phyloP scores from a whole-genome alignment of 148 eudicot species.

The Rhododendron griersonianum region DNA sequence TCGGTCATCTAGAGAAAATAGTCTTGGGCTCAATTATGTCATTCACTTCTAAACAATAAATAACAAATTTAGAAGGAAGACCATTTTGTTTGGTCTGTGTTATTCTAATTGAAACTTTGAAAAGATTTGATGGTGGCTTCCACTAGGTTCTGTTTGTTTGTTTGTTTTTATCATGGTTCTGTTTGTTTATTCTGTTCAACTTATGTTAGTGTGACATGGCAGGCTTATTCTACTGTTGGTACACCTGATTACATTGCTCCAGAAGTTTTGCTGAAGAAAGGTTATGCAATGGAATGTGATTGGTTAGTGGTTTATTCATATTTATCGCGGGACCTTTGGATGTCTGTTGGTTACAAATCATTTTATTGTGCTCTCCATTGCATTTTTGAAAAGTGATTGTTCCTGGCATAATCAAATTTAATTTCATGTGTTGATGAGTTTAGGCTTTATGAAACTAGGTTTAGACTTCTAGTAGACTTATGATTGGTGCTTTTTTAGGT shows the following conservation, averaged over 20 bases:
- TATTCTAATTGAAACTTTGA: not conserved
- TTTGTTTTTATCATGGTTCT: not conserved
- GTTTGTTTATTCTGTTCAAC: conserved; percentile 14
- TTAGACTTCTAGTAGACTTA: not conserved
- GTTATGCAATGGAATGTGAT: conserved; percentile 99
- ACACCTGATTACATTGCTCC: conserved; percentile 99
- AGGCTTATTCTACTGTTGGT: conserved; percentile 99
- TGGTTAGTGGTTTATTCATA: conserved; percentile 57
- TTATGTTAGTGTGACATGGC: conserved; percentile 22
- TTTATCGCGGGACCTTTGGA: not conserved
- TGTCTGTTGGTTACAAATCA: not conserved
- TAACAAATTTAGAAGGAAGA: not conserved
- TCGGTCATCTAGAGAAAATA: conserved; percentile 1
- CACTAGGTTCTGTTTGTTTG: not conserved
- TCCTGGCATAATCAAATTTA: not conserved
- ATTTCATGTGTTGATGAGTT: conserved; percentile 1
- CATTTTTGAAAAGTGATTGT: not conserved
- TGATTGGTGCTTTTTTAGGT: conserved; percentile 47
- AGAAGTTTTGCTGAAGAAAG: conserved; percentile 95
- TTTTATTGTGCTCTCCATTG: not conserved
- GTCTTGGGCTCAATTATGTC: not conserved
- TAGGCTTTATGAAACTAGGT: not conserved
- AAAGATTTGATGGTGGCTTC: conserved; percentile 1
- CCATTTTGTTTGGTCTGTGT: not conserved
- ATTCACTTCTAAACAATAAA: not conserved